These are phyloP conservation scores for Leccinum uliginosum DNA, from an alignment of 768 basidiomycete genomes.

Conservation along the genomic window DNA sequence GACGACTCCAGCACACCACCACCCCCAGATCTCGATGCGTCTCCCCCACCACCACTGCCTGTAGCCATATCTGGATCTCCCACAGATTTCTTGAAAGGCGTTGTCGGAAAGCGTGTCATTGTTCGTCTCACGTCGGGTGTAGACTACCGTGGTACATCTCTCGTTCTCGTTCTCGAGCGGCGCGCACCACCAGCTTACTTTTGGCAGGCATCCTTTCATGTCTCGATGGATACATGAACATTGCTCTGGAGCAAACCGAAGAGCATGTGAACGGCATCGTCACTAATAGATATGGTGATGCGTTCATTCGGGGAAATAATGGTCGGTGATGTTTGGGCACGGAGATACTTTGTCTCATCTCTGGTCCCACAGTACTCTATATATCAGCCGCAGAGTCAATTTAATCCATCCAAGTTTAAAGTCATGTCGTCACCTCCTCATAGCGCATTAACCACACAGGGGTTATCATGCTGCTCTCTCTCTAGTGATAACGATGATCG, in stretches of 20 bases:
- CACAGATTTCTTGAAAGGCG: conserved; percentile 90
- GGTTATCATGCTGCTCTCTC: background rate
- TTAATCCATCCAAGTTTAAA: conserved; percentile 25
- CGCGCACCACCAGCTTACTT: background rate
- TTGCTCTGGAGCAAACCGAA: conserved; percentile 95
- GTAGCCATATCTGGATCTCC: conserved; percentile 66
- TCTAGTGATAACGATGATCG: background rate
- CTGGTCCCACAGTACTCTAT: conserved; percentile 55
- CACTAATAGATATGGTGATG: conserved; percentile 90
- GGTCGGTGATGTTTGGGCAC: conserved; percentile 40
- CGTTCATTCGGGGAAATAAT: conserved; percentile 93
- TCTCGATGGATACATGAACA: conserved; percentile 99
- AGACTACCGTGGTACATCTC: conserved; percentile 77
- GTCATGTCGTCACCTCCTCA: background rate
- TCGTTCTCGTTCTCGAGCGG: background rate
- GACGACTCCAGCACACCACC: conserved; percentile 29
- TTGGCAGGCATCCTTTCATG: conserved; percentile 84
- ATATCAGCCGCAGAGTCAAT: conserved; percentile 68
- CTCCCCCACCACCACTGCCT: conserved; percentile 51
- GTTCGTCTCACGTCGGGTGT: conserved; percentile 90
- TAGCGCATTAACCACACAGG: background rate
- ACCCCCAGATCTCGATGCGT: conserved; percentile 35
- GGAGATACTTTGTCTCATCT: background rate
- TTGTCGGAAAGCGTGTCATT: conserved; percentile 93
- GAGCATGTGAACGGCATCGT: conserved; percentile 87